Evolutionary conservation across 164 flowering plant genomes (phyloP), one percentile per base, ranked within the genome.

Genomic region (Liquidambar formosana): DNA sequence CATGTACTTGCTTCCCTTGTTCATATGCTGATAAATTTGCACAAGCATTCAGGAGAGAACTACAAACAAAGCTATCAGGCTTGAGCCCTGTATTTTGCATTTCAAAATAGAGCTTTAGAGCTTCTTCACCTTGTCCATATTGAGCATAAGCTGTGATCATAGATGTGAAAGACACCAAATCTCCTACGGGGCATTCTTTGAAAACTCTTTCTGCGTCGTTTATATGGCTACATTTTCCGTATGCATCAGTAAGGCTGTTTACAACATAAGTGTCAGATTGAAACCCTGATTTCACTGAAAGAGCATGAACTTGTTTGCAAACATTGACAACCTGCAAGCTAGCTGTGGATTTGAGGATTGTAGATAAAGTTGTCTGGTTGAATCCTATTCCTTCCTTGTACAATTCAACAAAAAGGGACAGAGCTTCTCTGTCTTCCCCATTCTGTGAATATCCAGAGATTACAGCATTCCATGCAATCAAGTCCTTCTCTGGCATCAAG

Each of bases 1-100:
- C 89, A 71, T 91, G 97, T 21, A 91, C 71, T 77, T 91, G 97
- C 76, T 86, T 89, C 71, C 97, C 97, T 76, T 86, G 94, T 71
- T 87, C 97, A 72, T 82, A 86, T 6, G 96, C 93, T 46, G 96
- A 92, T 71, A 92, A 67, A 76, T 74, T 86, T 51, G 96, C 89
- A 70, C 91, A 92, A 22, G 94, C 89, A 79, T 86, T 87, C 5
- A 90, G 71, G 46, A 90, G 79, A 61, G 92, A 80, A 70, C 96
- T 88, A 69, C 83, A 88, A 57, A 80, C 81, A 75, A 86, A 90
- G 1, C 79, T 63, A 79, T 92, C 96, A 4, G 90, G 91, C 76
- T 75, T 77, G 38, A 86, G 69, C 44, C 78, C 79, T 63, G 49
- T 60, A 26, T 79, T 72, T 63, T 71, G 85, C 85, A 90, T 81